Base-by-base conservation (phyloP, 352 stramenopile species). In the Phytopythium boreale region DNA sequence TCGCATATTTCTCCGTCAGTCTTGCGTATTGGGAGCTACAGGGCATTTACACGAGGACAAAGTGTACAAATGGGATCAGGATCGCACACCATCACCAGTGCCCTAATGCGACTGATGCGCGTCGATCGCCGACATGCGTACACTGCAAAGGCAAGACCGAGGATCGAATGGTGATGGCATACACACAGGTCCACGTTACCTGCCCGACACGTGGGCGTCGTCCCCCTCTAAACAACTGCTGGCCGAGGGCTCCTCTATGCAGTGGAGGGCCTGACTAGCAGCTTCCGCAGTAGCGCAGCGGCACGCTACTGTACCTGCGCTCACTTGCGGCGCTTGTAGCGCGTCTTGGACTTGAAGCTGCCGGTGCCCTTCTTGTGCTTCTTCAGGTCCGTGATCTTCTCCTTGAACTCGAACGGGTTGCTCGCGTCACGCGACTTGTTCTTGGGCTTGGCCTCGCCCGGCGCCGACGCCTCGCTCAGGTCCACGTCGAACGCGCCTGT, bases 271-370 rank as follows among this genome's bases (percentile, higher is more conserved):
- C 29, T 3, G 29, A 34, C 37, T 8, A 8, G 11, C 44, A 27
- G 22, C 47, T 3, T 34, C 29, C 3, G 29, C 29, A 34, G 29
- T 7, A 34, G 29, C 29, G 7, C 4, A 8, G 7, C 29, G 29
- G 4, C 29, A 36, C 49, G 44, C 19, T 59, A 37, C 50, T 56
- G 49, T 56, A 61, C 31, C 66, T 69, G 51, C 56, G 59, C 76
- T 70, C 83, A 87, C 82, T 90, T 84, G 73, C 87, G 82, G 66
- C 87, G 85, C 60, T 90, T 90, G 84, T 89, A 97, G 59, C 89
- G 88, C 56, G 71, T 55, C 77, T 97, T 97, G 65, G 88, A 97
- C 78, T 98, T 98, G 75, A 98, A 98, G 44, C 85, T 76, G 59
- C 75, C 83, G 44, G 76, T 78, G 24, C 83, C 77, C 71, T 93